Evolutionary conservation across 139 green algal species (phyloP), one percentile per base, ranked within the genome.

Genomic region (Micractinium conductrix): DNA sequence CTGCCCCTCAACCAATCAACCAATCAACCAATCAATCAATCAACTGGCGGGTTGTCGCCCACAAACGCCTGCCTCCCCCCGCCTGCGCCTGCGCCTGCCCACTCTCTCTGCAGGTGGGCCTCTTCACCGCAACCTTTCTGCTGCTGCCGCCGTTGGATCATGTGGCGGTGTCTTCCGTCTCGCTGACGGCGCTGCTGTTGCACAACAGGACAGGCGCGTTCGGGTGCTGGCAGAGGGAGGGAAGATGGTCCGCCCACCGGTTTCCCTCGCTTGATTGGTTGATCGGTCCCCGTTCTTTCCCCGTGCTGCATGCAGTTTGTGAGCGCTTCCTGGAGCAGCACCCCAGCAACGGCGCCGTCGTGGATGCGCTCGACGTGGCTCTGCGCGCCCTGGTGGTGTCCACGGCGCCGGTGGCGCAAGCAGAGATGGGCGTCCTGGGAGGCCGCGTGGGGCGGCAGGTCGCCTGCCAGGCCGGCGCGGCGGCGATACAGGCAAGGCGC

Each of bases 101-200:
- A n/a, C n/a, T n/a, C n/a, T n/a, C n/a, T n/a, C n/a, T n/a, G n/a
- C n/a, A n/a, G n/a, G n/a, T 80, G 0, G 74, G 74, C 6, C 74
- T 65, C 48, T 80, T 80, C 50, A 16, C 67, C 0, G 45, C 74
- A 45, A 68, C 45, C 30, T 80, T 80, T 21, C 74, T 80, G 45
- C 74, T 80, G 74, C 74, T 80, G 45, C 45, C 45, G n/a, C 74
- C 74, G 4, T 16, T 37, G 33, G 43, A 68, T 2, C 74, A 80
- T 33, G n/a, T 80, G 45, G 50, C 50, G 45, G 33, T 80, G 17
- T 50, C 62, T 24, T 17, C n/a, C 24, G 9, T 43, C 2, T 65
- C 48, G n/a, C 74, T 80, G 45, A 48, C 33, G 4, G 9, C 35
- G 21, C 74, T 80, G 14, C 35, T 80, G 9, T 5, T 4, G 33